Evolutionary conservation across 2,329 filamentous ascomycete species (phyloP).

Genomic region (Venturia effusa): DNA sequence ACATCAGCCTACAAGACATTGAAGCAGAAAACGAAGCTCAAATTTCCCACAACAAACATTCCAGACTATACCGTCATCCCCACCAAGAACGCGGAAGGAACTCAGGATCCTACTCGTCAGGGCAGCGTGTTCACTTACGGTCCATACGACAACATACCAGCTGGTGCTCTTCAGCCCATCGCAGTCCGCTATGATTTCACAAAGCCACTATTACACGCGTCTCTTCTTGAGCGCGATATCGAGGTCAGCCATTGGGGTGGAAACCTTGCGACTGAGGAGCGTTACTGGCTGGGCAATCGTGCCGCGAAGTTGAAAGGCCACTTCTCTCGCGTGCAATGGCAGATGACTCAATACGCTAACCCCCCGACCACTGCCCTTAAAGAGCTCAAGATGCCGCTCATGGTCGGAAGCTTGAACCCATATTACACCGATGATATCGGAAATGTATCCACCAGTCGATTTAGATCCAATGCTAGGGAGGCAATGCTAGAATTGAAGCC

Average conservation of each 20-base stretch:
- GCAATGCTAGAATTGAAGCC: conserved; percentile 85
- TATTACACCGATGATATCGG: conserved; percentile 97
- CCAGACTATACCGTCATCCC: conserved; percentile 75
- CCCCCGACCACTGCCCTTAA: conserved; percentile 68
- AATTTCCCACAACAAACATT: conserved; percentile 66
- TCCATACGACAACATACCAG: conserved; percentile 72
- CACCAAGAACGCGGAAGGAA: conserved; percentile 45
- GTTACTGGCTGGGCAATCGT: conserved; percentile 78
- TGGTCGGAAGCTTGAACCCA: conserved; percentile 67
- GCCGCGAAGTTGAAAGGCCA: conserved; percentile 58
- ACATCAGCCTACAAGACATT: conserved; percentile 73
- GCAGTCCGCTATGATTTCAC: conserved; percentile 90
- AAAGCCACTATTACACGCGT: conserved; percentile 74
- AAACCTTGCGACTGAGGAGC: conserved; percentile 89
- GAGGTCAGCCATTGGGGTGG: conserved; percentile 98
- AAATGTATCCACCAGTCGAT: conserved; percentile 89
- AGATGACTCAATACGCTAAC: conserved; percentile 54
- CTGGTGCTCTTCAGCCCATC: conserved; percentile 61
- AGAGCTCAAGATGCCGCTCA: conserved; percentile 70
- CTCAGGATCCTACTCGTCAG: conserved; percentile 66
- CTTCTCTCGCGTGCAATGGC: conserved; percentile 39
- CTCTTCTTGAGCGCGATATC: conserved; percentile 73
- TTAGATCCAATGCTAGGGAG: conserved; percentile 54
- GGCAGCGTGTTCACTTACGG: conserved; percentile 84
- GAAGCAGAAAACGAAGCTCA: conserved; percentile 97